A percentile compares a stretch with the other conserved stretches of the same genome.
Evolutionary conservation across 2,329 filamentous ascomycete species (phyloP).

Genomic region (Phaeosphaeria sp.): DNA sequence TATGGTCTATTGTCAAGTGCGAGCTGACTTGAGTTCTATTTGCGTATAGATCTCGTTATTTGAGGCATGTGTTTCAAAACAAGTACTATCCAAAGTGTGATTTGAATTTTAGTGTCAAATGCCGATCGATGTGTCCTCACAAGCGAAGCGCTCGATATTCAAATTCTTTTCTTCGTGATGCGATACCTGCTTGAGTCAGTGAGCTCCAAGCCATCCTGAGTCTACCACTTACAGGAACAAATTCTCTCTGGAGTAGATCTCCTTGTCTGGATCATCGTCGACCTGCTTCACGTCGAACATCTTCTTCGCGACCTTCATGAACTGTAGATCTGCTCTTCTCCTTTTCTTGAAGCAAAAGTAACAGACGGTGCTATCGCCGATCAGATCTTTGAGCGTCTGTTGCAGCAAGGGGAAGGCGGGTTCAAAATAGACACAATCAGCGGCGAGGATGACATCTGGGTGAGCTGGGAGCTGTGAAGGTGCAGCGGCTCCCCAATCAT

Average conservation of each 20-base stretch:
- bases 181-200: slow-evolving; percentile 24
- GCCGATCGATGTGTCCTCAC: not conserved
- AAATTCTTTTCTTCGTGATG: slow-evolving; percentile 25
- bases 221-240: slow-evolving; percentile 55
- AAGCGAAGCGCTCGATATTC: not conserved
- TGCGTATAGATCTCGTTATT: too few species aligned
- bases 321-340: slow-evolving; percentile 69
- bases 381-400: slow-evolving; percentile 75
- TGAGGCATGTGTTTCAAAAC: too few species aligned
- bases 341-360: slow-evolving; percentile 97
- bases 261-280: slow-evolving; percentile 57
- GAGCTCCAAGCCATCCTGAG: not conserved
- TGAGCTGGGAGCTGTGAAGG: slow-evolving; percentile 56
- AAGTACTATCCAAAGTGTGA: too few species aligned
- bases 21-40: too few species aligned
- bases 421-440: slow-evolving; percentile 97
- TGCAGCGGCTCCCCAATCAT: slow-evolving; percentile 74
- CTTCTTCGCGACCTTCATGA: slow-evolving; percentile 60
- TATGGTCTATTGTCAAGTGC: too few species aligned
- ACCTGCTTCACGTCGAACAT: slow-evolving; percentile 57
- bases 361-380: slow-evolving; percentile 70
- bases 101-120: too few species aligned
- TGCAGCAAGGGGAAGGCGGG: slow-evolving; percentile 90
- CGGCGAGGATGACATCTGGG: slow-evolving; percentile 87
- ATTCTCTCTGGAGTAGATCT: slow-evolving; percentile 55